A percentile compares a stretch with the other conserved stretches of the same genome.
These are phyloP conservation scores for Phoma sp. DNA, from an alignment of 2,329 filamentous ascomycete species.

Conservation along the genomic window DNA sequence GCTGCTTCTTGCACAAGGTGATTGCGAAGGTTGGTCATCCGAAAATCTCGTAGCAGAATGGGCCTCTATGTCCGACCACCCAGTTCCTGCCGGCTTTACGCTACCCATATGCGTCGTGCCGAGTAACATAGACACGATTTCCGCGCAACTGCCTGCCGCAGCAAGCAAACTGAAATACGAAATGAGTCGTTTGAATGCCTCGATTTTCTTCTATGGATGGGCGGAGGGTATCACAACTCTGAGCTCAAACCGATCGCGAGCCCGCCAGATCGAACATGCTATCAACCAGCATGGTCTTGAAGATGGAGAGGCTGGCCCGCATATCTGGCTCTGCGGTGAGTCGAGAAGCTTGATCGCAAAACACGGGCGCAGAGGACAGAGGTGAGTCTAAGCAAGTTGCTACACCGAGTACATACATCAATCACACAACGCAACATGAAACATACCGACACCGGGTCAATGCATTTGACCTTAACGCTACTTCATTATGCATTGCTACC, in stretches of 20 bases:
- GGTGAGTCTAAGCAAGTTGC: slow-evolving; percentile 1
- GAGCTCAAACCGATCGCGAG: slow-evolving; percentile 73
- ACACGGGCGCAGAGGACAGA: slow-evolving; percentile 32
- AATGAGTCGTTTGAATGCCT: slow-evolving; percentile 69
- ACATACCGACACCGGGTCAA: too few relatives aligned
- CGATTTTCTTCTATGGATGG: slow-evolving; percentile 79
- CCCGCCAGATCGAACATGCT: slow-evolving; percentile 68
- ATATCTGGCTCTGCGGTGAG: slow-evolving; percentile 70
- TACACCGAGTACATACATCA: too few relatives aligned
- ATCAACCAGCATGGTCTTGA: slow-evolving; percentile 60
- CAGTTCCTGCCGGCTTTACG: slow-evolving; percentile 61
- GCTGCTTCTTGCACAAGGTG: slow-evolving; percentile 62
- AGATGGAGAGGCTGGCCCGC: slow-evolving; percentile 65
- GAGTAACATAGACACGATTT: slow-evolving; percentile 52
- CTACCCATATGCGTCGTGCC: slow-evolving; percentile 66
- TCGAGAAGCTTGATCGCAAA: slow-evolving; percentile 73
- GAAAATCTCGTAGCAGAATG: slow-evolving; percentile 32
- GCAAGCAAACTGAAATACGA: slow-evolving; percentile 55
- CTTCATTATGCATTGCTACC: too few relatives aligned
- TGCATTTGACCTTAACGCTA: too few relatives aligned
- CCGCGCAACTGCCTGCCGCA: slow-evolving; percentile 53
- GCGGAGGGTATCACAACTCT: slow-evolving; percentile 68
- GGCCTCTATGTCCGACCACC: slow-evolving; percentile 60
- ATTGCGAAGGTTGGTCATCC: slow-evolving; percentile 13
- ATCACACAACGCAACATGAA: too few relatives aligned